These are phyloP conservation scores for Eutrema japonicum DNA, from an alignment of 345 rosid genomes.

Conservation along the genomic window DNA sequence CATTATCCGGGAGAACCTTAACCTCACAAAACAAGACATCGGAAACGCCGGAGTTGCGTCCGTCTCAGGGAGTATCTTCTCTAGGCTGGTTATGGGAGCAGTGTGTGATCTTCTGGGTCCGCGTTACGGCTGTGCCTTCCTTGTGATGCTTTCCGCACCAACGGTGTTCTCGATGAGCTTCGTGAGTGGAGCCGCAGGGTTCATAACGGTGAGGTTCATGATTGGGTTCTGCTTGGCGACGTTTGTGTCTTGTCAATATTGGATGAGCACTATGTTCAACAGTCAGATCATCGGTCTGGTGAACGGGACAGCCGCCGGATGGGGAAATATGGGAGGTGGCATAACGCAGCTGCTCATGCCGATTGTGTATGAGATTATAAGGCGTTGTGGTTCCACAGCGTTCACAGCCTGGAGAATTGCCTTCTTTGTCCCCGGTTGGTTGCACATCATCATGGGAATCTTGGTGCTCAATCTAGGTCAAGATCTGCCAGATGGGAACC, in stretches of 20 bases:
- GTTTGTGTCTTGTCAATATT: constrained; percentile 77
- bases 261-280: constrained; percentile 88
- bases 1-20: constrained; percentile 70
- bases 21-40: constrained; percentile 55
- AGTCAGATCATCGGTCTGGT: constrained; percentile 68
- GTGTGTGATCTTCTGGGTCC: constrained; percentile 70
- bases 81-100: constrained; percentile 75
- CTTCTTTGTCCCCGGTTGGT: constrained; percentile 65
- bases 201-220: constrained; percentile 68
- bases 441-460: constrained; percentile 63
- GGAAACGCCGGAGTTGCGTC: constrained; percentile 82
- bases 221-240: constrained; percentile 85
- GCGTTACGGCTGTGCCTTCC: constrained; percentile 67
- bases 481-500: constrained; percentile 76
- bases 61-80: constrained; percentile 72
- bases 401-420: constrained; percentile 78
- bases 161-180: constrained; percentile 72
- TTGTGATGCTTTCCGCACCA: constrained; percentile 70
- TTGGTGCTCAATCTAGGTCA: constrained; percentile 67
- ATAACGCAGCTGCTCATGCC: constrained; percentile 75
- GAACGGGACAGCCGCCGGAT: constrained; percentile 75
- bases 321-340: constrained; percentile 86
- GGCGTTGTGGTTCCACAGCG: constrained; percentile 54
- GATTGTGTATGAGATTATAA: constrained; percentile 55
- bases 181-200: constrained; percentile 52